Evolutionary conservation across 176 grass and related monocot species (phyloP), one percentile per base, ranked within the genome.

Genomic region (Hordeum marinum): DNA sequence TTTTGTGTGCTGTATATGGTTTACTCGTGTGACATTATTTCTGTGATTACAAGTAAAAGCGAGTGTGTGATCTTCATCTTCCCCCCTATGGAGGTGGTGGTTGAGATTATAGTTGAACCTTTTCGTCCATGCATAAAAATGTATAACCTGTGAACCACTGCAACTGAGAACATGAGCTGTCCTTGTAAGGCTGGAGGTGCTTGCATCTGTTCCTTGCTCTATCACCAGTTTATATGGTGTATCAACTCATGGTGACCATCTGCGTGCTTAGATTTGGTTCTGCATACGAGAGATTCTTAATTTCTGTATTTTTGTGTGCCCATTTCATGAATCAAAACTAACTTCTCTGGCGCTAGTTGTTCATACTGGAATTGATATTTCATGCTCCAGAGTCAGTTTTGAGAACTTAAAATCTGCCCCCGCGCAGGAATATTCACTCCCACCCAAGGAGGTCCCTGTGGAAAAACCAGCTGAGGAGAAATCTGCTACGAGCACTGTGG

Each of bases 351-450:
- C 24, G 24, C 52, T 64, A 83, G 5, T 17, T 69, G 12, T 57
- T 78, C 20, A 45, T 12, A 77, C 12, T 55, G 71, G 25, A 75
- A 41, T 25, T 32, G 3, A 82, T 59, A 18, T 62, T 11, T 75
- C 17, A 29, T 82, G 45, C 4, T 76, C 6, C 13, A 75, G 15
- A 74, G n/a, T 35, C 21, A 67, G 25, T 50, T 24, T 70, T 82
- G 25, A 79, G 75, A 31, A 80, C 42, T 71, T 74, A 25, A 82
- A 83, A 20, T 80, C 42, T 3, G 15, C n/a, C 14, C 63, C 63
- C 26, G 21, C 69, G 48, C 76, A 94, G 89, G 90, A 92, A 89
- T 93, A 85, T 75, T 85, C 89, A 42, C 87, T 92, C 6, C 84
- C 72, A 68, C 69, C 73, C 17, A 50, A 84, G 67, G 86, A 85